A percentile compares a stretch with the other conserved stretches of the same genome.
Conservation (phyloP, 345 rosid genomes). For the Linum tenue region DNA sequence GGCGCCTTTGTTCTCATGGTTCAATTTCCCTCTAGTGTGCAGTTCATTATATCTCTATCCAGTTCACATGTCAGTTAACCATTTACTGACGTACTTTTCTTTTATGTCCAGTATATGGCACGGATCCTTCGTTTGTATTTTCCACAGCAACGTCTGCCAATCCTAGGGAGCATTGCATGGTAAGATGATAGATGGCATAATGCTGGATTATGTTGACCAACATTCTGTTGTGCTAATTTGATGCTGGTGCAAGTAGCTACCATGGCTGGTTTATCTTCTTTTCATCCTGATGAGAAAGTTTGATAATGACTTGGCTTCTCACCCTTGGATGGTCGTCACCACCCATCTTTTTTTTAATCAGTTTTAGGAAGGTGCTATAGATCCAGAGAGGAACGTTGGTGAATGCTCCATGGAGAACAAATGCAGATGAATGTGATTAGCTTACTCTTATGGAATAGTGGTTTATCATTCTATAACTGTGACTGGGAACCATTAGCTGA, state of each 20-base stretch:
- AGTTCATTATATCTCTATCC: neutral
- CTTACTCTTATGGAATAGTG: no score
- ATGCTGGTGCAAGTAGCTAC: neutral
- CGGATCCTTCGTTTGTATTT: constrained; percentile 71
- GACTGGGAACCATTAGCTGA: no score
- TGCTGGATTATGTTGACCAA: constrained; percentile 2
- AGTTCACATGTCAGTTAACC: neutral
- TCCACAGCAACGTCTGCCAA: constrained; percentile 96
- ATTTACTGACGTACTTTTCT: constrained; percentile 9
- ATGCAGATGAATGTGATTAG: no score
- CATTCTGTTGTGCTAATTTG: neutral
- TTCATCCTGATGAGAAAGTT: neutral
- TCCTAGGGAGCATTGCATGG: constrained; percentile 93
- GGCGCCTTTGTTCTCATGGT: constrained; percentile 85
- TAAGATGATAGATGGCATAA: constrained; percentile 26
- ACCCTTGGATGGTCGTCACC: no score
- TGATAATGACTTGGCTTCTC: no score
- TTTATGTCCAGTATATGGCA: constrained; percentile 58
- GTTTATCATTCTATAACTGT: no score
- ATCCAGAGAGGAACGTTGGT: no score
- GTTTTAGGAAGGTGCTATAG: no score
- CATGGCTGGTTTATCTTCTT: neutral
- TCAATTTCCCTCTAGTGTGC: constrained; percentile 13
- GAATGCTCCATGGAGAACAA: no score
- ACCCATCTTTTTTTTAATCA: no score